Conservation (phyloP, 306 rosid species). For the Oemleria cerasiformis region DNA sequence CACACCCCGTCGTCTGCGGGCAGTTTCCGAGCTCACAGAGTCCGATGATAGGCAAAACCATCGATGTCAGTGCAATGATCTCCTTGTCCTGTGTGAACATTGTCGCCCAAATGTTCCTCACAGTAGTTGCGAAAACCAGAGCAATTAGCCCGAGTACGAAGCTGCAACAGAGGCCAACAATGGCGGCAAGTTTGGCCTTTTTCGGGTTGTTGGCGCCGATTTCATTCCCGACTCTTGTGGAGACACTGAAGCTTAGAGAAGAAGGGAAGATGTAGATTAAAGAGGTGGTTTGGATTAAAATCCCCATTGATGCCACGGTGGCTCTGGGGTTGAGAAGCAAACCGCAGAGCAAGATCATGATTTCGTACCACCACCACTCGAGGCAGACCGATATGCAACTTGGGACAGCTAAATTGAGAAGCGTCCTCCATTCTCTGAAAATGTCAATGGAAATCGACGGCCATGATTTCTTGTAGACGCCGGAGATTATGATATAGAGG, state of each 20-base stretch:
- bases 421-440: constrained; percentile 55
- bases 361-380: constrained; percentile 99
- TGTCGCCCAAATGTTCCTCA: constrained; percentile 73
- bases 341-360: constrained; percentile 84
- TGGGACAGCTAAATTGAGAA: constrained; percentile 68
- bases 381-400: constrained; percentile 89
- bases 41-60: constrained; percentile 85
- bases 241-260: constrained; percentile 77
- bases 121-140: constrained; percentile 51
- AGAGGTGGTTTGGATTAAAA: constrained; percentile 81
- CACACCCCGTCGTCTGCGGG: constrained; percentile 96
- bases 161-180: constrained; percentile 69
- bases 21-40: constrained; percentile 91
- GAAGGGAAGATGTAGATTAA: constrained; percentile 84
- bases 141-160: constrained; percentile 57
- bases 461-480: constrained; percentile 63
- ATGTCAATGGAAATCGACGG: constrained; percentile 54
- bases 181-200: constrained; percentile 65
- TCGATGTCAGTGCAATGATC: constrained; percentile 52
- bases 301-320: constrained; percentile 93
- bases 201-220: constrained; percentile 67
- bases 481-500: constrained; percentile 48
- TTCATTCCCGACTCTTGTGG: constrained; percentile 84
- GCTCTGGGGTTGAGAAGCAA: constrained; percentile 52
- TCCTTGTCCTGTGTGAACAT: constrained; percentile 72